Base-by-base conservation (phyloP, 306 rosid genomes). In the Pterocarpus macrocarpus region DNA sequence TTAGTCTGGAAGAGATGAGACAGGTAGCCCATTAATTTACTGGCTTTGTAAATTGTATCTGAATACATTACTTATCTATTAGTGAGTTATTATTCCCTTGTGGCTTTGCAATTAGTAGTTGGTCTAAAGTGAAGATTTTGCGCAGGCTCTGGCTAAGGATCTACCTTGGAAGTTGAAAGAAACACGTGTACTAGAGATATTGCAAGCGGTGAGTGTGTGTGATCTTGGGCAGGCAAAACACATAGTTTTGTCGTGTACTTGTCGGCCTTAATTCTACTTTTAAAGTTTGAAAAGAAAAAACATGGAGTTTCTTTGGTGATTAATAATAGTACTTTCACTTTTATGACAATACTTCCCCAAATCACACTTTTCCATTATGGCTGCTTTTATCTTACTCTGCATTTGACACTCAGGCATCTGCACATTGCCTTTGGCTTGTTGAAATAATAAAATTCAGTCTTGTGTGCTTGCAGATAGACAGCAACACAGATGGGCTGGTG, bases 1-100 rank as follows among this genome's bases (percentile, higher is more conserved):
- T 93, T 84, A 93, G 97, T 77, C 91, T 93, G 41, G 97, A 93
- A 81, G 97, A 93, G 85, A 93, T 93, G 97, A 93, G 97, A 91
- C 96, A 91, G 85, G 97, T 89, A 73, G 61, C 22, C 13, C 22
- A 17, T 32, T 83, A 41, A 30, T 65, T 84, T 32, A 43, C 58
- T 58, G 8, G 78, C 78, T 71, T 71, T 56, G 32, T 50, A 22
- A 30, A 47, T 67, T 75, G 38, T 44, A 57, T 44, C 41, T 16
- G 15, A 15, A 6, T 44, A 41, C 59, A 34, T 11, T 41, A 67
- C 33, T 62, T 22, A n/a, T 33, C 33, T 78, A 17, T 39, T 4
- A 55, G 17, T 28, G 55, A 22, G 10, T 38, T 55, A 41, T 43
- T 43, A 43, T 43, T 43, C 47, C 47, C 47, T 43, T 43, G 28